Conservation (phyloP, 495 filamentous ascomycete species). For the Xylaria cubensis region DNA sequence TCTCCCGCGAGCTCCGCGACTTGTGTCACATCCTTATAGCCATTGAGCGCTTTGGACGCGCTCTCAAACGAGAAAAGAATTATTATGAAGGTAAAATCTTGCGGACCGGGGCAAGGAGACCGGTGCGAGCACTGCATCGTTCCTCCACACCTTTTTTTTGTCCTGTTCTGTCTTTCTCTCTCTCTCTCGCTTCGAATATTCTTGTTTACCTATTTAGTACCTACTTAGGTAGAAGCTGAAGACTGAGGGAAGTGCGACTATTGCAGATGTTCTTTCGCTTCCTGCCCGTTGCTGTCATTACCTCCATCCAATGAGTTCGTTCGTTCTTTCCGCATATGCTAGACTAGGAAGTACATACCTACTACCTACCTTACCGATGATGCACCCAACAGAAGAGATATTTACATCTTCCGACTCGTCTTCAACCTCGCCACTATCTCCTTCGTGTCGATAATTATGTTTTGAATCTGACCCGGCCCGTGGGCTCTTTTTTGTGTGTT, state of each 20-base stretch:
- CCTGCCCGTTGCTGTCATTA: slow-evolving; percentile 6
- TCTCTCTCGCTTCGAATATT: not conserved
- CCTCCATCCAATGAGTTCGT: slow-evolving; percentile 29
- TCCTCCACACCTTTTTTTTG: slow-evolving; percentile 16
- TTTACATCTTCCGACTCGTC: slow-evolving; percentile 33
- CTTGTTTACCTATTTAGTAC: not conserved
- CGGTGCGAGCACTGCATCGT: not conserved
- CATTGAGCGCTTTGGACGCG: slow-evolving; percentile 29
- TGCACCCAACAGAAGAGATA: slow-evolving; percentile 35
- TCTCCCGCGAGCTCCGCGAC: slow-evolving; percentile 23
- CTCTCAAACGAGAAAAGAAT: slow-evolving; percentile 21
- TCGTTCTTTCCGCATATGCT: slow-evolving; percentile 34
- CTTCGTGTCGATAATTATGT: slow-evolving; percentile 44
- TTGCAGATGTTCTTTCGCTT: slow-evolving; percentile 12
- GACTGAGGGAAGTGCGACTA: slow-evolving; percentile 17
- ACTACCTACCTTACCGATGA: slow-evolving; percentile 28
- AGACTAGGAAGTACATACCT: slow-evolving; percentile 23
- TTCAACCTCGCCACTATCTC: slow-evolving; percentile 32
- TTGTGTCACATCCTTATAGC: slow-evolving; percentile 40
- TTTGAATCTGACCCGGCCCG: slow-evolving; percentile 37
- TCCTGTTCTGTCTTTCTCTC: too few relatives aligned
- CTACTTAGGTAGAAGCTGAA: not conserved
- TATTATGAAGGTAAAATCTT: slow-evolving; percentile 33
- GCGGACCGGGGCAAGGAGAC: slow-evolving; percentile 23
- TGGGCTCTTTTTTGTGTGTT: slow-evolving; percentile 28